A percentile compares a stretch with the other conserved stretches of the same genome.
phyloP scores from a whole-genome alignment of 768 basidiomycete species.

The Lentinula guzmanii region DNA sequence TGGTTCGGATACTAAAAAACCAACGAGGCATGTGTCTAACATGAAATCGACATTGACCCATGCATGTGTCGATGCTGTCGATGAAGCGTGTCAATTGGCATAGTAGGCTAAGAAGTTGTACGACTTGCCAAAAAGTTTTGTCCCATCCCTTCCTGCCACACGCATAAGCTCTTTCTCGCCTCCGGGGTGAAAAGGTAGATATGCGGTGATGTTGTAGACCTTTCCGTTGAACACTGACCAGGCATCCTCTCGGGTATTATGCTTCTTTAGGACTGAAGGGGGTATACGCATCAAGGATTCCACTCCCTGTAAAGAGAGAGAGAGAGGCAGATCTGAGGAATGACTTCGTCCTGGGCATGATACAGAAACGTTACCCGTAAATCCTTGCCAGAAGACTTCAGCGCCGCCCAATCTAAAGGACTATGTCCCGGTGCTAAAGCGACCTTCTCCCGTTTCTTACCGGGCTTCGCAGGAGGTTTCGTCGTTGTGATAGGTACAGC shows the following conservation, averaged over 20 bases:
- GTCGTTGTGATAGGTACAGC: constrained; percentile 60
- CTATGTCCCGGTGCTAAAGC: constrained; percentile 88
- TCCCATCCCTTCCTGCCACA: constrained; percentile 91
- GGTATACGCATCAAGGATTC: constrained; percentile 64
- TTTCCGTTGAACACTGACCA: constrained; percentile 92
- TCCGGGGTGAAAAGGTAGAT: constrained; percentile 88
- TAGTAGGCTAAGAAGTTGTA: neutral
- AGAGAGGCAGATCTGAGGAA: constrained; percentile 2
- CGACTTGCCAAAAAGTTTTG: constrained; percentile 83
- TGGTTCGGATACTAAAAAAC: constrained; percentile 77
- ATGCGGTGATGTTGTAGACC: constrained; percentile 95
- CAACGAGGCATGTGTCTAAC: constrained; percentile 90
- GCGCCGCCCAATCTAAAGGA: constrained; percentile 88
- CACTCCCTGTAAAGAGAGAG: constrained; percentile 50
- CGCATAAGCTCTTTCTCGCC: constrained; percentile 94
- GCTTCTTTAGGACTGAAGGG: constrained; percentile 69
- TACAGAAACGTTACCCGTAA: constrained; percentile 49
- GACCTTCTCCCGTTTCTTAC: constrained; percentile 70
- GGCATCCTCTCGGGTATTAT: constrained; percentile 81
- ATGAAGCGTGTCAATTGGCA: neutral
- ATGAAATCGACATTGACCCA: constrained; percentile 98
- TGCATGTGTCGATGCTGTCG: constrained; percentile 78
- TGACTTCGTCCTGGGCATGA: constrained; percentile 9
- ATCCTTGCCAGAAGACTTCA: constrained; percentile 78
- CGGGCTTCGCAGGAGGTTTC: constrained; percentile 44